phyloP scores from a whole-genome alignment of 2,329 filamentous ascomycete genomes.

The Microsporum canis region DNA sequence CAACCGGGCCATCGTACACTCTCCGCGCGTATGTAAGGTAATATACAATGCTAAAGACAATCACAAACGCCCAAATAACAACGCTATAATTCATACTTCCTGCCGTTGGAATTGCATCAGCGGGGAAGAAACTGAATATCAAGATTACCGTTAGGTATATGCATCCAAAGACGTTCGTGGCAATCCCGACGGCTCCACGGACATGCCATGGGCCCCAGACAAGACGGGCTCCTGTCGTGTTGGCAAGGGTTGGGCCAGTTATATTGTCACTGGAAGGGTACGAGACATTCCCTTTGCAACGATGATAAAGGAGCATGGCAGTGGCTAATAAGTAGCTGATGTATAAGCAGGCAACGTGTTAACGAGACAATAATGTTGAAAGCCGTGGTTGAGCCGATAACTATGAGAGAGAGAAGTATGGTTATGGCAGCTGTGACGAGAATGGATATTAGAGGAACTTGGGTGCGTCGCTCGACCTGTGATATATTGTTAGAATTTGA shows the following conservation, averaged over 20 bases:
- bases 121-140: conserved; percentile 28
- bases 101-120: conserved; percentile 22
- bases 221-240: conserved; percentile 17
- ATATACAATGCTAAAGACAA: conserved; percentile 31
- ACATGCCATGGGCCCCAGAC: conserved; percentile 20
- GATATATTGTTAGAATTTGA: conserved; percentile 2
- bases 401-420: conserved; percentile 36
- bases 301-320: conserved; percentile 33
- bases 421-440: conserved; percentile 24
- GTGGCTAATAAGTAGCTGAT: conserved; percentile 43
- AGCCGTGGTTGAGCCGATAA: conserved; percentile 41
- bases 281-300: conserved; percentile 22
- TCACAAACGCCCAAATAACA: conserved; percentile 31
- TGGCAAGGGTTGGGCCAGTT: conserved; percentile 9
- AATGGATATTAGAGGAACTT: conserved; percentile 35
- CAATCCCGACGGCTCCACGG: conserved; percentile 19
- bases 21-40: conserved; percentile 26
- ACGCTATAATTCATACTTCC: conserved; percentile 34
- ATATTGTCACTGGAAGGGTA: conserved; percentile 13
- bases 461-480: conserved; percentile 26
- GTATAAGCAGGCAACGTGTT: conserved; percentile 40
- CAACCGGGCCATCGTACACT: conserved; percentile 21
- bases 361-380: conserved; percentile 46
- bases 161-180: conserved; percentile 27
- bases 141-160: conserved; percentile 23